Conservation (phyloP, 768 basidiomycete genomes). For the Asterophora lycoperdoides region DNA sequence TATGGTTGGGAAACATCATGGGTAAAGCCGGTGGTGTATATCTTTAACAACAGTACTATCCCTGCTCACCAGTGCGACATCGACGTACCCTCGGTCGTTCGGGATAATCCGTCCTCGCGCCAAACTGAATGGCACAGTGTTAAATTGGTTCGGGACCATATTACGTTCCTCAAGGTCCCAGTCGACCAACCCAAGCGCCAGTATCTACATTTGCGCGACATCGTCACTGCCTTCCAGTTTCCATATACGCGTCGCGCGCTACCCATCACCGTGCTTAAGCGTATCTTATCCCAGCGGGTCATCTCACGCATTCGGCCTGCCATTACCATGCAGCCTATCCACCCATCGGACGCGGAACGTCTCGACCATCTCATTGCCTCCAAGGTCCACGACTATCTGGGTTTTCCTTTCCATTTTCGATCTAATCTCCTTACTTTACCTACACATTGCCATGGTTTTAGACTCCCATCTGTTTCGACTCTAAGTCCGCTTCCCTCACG, state of each 20-base stretch:
- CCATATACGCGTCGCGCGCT: background rate
- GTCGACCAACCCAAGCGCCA: no score
- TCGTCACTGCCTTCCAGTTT: background rate
- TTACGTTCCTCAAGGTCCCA: background rate
- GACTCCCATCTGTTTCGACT: no score
- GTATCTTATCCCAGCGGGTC: no score
- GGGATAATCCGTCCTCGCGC: no score
- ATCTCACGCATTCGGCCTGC: no score
- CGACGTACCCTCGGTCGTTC: no score
- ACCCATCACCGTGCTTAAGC: background rate
- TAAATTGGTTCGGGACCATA: background rate
- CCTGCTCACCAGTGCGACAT: no score
- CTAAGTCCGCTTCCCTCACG: no score
- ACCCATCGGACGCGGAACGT: background rate
- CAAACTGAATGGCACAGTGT: background rate
- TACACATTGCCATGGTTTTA: slow-evolving; percentile 18
- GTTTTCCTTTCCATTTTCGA: slow-evolving; percentile 7
- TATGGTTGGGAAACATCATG: slow-evolving; percentile 6
- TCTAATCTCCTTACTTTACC: slow-evolving; percentile 46
- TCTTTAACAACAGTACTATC: background rate
- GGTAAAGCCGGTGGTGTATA: background rate
- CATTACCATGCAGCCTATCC: no score
- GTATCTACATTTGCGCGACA: background rate
- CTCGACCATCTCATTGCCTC: background rate
- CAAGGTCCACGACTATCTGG: background rate